Conservation (phyloP, 345 rosid genomes). For the Corymbia maculata region DNA sequence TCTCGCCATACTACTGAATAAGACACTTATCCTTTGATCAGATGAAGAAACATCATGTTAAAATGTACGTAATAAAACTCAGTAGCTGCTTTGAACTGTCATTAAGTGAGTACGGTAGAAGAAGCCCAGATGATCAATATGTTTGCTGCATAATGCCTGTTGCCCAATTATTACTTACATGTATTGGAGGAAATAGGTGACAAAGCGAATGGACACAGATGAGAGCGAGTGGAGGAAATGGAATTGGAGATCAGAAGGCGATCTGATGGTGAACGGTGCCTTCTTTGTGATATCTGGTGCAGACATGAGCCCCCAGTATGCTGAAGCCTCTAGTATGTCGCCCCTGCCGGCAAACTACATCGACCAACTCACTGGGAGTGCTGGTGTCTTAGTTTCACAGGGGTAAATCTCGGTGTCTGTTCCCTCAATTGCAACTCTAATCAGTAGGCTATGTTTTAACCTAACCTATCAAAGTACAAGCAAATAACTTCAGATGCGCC, state of each 20-base stretch:
- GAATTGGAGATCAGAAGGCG: conserved; percentile 8
- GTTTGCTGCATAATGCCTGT: neutral
- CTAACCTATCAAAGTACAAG: neutral
- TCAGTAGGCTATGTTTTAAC: neutral
- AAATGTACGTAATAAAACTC: neutral
- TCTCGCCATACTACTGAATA: neutral
- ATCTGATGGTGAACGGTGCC: conserved; percentile 7
- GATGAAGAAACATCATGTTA: neutral
- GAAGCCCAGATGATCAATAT: neutral
- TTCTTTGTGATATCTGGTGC: conserved; percentile 1
- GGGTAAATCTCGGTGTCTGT: neutral
- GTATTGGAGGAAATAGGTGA: neutral
- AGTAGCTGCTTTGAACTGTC: neutral
- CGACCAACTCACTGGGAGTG: neutral
- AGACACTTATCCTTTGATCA: too few species aligned
- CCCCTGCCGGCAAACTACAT: conserved; percentile 4
- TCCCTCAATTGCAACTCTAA: neutral
- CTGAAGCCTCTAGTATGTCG: conserved; percentile 4
- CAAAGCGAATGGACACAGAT: conserved; percentile 9
- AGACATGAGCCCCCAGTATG: conserved; percentile 1
- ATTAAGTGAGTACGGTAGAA: neutral
- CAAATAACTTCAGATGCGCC: neutral
- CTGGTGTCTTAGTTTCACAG: neutral
- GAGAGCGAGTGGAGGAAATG: conserved; percentile 9
- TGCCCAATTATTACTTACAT: neutral